Conservation (phyloP, 768 basidiomycete genomes). For the Cystobasidium tubakii region DNA sequence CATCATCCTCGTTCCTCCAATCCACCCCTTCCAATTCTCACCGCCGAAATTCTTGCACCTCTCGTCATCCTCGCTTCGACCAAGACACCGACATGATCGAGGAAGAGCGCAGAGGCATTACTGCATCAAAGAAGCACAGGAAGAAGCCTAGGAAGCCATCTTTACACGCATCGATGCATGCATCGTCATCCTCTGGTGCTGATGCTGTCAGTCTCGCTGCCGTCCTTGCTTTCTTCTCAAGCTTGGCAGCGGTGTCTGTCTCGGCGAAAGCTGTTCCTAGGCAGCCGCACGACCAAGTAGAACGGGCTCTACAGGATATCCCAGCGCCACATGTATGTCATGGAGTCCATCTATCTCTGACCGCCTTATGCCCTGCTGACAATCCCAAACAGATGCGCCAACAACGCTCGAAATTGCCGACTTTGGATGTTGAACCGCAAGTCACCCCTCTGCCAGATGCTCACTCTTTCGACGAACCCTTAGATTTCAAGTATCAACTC, state of each 20-base stretch:
- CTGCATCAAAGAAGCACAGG: neutral
- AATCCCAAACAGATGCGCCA: neutral
- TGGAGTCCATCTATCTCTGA: neutral
- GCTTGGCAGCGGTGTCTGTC: neutral
- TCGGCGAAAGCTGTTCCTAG: neutral
- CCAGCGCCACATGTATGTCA: neutral
- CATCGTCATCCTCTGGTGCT: neutral
- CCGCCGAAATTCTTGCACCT: neutral
- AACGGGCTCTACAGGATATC: neutral
- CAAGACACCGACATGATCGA: neutral
- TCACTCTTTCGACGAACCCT: neutral
- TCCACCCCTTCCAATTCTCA: neutral
- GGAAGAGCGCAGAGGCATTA: neutral
- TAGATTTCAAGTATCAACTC: neutral
- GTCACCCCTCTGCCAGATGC: neutral
- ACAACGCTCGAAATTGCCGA: neutral
- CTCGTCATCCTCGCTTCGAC: neutral
- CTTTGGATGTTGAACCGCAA: neutral
- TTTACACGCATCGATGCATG: neutral
- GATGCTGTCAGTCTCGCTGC: neutral
- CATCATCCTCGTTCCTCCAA: no score
- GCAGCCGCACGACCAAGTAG: neutral
- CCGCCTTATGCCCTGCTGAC: neutral
- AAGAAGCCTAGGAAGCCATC: neutral
- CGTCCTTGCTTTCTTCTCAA: neutral